These are phyloP conservation scores for Dendrobium officinale DNA, from an alignment of 106 monocot genomes.

Conservation along the genomic window DNA sequence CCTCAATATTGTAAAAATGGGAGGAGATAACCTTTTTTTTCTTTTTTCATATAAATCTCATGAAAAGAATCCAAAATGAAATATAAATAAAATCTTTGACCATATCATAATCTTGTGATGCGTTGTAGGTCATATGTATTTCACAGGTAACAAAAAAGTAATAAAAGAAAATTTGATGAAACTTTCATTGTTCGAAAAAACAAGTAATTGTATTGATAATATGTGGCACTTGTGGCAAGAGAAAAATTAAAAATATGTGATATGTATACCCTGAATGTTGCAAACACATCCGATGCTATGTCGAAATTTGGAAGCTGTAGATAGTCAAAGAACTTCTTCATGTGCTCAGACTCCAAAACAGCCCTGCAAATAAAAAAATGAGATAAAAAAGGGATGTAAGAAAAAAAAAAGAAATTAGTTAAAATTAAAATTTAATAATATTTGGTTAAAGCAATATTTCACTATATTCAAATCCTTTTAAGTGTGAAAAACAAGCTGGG, in stretches of 20 bases:
- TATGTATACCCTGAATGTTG: conserved; percentile 54
- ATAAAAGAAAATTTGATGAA: neutral
- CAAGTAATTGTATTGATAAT: neutral
- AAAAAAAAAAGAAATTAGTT: neutral
- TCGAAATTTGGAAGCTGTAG: conserved; percentile 61
- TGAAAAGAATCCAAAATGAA: too few relatives aligned
- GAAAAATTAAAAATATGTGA: neutral
- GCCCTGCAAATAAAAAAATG: conserved; percentile 27
- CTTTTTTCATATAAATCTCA: too few relatives aligned
- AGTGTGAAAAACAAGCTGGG: neutral
- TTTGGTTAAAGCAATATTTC: neutral
- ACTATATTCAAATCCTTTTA: neutral
- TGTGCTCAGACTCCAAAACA: conserved; percentile 52
- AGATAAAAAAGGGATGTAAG: neutral
- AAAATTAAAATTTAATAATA: neutral
- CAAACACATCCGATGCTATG: conserved; percentile 51
- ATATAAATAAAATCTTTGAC: too few relatives aligned
- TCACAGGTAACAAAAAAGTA: neutral
- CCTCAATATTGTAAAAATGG: too few relatives aligned
- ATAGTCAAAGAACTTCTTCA: conserved; percentile 65
- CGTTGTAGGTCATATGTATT: neutral
- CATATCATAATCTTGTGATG: too few relatives aligned
- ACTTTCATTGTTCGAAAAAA: neutral
- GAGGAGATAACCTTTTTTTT: too few relatives aligned
- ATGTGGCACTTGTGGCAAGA: neutral